Evolutionary conservation across 2,329 filamentous ascomycete genomes (phyloP), one percentile per base, ranked within the genome.

Genomic region (Aschersonia sp.): DNA sequence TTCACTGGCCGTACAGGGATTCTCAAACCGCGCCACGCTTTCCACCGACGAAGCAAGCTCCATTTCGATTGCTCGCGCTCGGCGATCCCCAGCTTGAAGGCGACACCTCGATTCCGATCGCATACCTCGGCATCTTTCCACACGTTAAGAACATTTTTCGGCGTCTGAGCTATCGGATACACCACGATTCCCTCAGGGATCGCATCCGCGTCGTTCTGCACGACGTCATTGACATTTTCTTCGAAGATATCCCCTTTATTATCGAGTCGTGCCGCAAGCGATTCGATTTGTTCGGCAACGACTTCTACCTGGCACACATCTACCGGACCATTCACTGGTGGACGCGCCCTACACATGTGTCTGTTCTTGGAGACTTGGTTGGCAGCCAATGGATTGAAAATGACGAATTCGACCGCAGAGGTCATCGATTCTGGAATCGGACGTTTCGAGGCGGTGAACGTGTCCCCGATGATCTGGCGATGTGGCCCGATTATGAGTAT

Each of bases 351-450:
- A 94, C 87, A 0, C 92, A 98, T 62, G 79, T 92, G 22, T 81
- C 84, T 0, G 88, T 97, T 0, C 71, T 98, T 4, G 92, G 92
- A 4, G 92, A 98, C 61, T 69, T 98, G 49, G 69, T 98, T 8
- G 92, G 92, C 8, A 95, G 88, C 58, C 92, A 98, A 63, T 98
- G 92, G 92, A 84, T 98, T 51, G 76, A 76, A 45, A 81, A 95
- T 59, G 76, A 74, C 32, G 92, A 98, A 64, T 98, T 98, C 60
- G 74, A 78, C 51, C 70, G 71, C 51, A 77, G 92, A 40, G 83
- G 80, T 12, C 65, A 68, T 55, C 71, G 90, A 40, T 95, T 83
- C 66, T 95, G 90, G 90, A 72, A 79, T 49, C 73, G 82, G 5
- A 83, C 92, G 2, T 88, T 95, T 62, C 70, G 64, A n/a, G 79